Conservation (phyloP, 2,329 filamentous ascomycete species). For the Exserohilum rostratum region DNA sequence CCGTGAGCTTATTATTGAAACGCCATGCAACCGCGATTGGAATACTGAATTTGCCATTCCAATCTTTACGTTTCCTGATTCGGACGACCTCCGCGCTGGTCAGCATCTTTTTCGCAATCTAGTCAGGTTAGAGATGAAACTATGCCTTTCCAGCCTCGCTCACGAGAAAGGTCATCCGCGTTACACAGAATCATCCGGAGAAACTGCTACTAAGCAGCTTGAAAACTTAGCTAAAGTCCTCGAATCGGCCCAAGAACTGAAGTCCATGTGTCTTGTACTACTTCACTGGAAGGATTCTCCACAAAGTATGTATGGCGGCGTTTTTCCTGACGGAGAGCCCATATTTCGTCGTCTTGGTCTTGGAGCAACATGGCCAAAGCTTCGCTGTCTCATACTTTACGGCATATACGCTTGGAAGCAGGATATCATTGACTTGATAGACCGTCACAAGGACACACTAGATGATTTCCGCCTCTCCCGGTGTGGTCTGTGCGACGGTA, state of each 20-base stretch:
- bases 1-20: conserved; percentile 24
- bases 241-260: conserved; percentile 20
- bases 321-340: background rate
- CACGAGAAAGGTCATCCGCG: too few species aligned
- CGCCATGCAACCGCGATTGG: background rate
- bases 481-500: conserved; percentile 24
- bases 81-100: conserved; percentile 24
- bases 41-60: conserved; percentile 23
- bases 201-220: conserved; percentile 2
- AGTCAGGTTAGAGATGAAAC: conserved; percentile 23
- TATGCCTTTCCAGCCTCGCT: conserved; percentile 7
- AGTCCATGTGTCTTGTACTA: conserved; percentile 27
- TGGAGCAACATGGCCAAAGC: conserved; percentile 26
- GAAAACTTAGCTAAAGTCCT: conserved; percentile 27
- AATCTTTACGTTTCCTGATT: conserved; percentile 25
- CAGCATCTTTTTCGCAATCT: conserved; percentile 30
- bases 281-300: conserved; percentile 9
- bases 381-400: conserved; percentile 29
- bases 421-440: conserved; percentile 26
- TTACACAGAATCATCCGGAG: background rate
- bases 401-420: conserved; percentile 24
- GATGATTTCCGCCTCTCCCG: conserved; percentile 14
- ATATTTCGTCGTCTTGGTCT: conserved; percentile 24
- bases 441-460: conserved; percentile 30
- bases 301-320: conserved; percentile 10